Percentiles rank a stretch among this genome's conserved stretches.
Conservation (phyloP, 1,139 yeast genomes). For the Yamadazyma pseudoaaseri region DNA sequence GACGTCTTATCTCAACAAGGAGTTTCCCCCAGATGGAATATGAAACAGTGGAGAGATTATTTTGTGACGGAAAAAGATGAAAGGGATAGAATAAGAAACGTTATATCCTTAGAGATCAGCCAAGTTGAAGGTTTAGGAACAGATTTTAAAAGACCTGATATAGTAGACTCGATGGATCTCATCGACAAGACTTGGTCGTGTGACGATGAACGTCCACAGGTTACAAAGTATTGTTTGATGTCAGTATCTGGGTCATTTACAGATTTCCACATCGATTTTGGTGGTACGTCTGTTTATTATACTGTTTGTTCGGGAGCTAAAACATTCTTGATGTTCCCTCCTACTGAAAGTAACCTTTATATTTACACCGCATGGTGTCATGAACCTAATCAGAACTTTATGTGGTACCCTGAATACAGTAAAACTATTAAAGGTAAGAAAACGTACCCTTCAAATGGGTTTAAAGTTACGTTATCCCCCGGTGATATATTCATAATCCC, state of each 20-base stretch:
- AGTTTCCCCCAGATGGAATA: constrained; percentile 60
- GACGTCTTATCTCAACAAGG: constrained; percentile 83
- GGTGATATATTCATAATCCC: constrained; percentile 86
- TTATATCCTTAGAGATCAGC: constrained; percentile 77
- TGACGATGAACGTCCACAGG: constrained; percentile 54
- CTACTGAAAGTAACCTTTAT: constrained; percentile 58
- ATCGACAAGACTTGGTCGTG: constrained; percentile 66
- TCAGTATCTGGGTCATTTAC: constrained; percentile 80
- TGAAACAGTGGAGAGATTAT: constrained; percentile 75
- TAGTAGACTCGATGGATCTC: constrained; percentile 68
- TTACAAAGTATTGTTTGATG: constrained; percentile 84
- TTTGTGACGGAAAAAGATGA: constrained; percentile 44
- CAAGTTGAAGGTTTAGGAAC: constrained; percentile 50
- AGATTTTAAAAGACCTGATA: constrained; percentile 56
- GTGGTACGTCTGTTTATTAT: constrained; percentile 90
- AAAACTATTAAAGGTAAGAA: constrained; percentile 24
- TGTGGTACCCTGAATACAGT: constrained; percentile 63
- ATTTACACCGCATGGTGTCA: constrained; percentile 74
- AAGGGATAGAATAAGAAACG: constrained; percentile 73
- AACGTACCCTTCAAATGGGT: constrained; percentile 43
- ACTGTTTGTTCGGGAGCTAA: constrained; percentile 74
- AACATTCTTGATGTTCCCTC: constrained; percentile 76
- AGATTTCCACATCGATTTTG: constrained; percentile 89
- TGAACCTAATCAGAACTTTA: constrained; percentile 57
- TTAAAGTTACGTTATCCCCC: constrained; percentile 57